Evolutionary conservation across 768 basidiomycete species (phyloP).

Genomic region (Crassisporium funariophilum): DNA sequence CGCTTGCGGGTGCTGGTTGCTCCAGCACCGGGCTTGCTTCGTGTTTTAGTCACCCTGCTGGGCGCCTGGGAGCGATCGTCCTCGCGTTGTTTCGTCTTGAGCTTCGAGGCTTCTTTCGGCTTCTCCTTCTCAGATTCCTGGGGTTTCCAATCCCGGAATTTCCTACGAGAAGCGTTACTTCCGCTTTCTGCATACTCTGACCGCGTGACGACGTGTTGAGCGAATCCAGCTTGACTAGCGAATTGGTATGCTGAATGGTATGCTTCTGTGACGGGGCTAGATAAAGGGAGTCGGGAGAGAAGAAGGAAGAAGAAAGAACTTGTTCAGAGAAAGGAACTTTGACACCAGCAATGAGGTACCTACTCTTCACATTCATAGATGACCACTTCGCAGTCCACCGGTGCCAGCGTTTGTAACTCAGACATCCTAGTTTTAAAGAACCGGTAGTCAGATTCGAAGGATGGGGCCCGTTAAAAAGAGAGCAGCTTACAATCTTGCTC

Average conservation of each 20-base stretch:
- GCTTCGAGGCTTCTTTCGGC: conserved; percentile 23
- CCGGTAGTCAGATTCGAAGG: conserved; percentile 1
- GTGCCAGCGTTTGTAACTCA: conserved; percentile 81
- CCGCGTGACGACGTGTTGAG: conserved; percentile 58
- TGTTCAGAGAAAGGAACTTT: conserved; percentile 1
- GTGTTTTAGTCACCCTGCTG: conserved; percentile 22
- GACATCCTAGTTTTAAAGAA: conserved; percentile 47
- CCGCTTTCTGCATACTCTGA: conserved; percentile 88
- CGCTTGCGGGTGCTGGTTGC: conserved; percentile 6
- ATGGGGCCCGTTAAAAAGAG: conserved; percentile 1
- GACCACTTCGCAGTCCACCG: conserved; percentile 74
- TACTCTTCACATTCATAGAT: conserved; percentile 78
- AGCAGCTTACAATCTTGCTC: conserved; percentile 67
- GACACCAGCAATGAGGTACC: conserved; percentile 31
- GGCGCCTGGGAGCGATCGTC: conserved; percentile 32
- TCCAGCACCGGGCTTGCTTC: conserved; percentile 20
- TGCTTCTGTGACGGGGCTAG: conserved; percentile 66
- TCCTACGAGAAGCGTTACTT: conserved; percentile 70
- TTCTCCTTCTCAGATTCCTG: conserved; percentile 38
- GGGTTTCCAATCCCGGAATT: conserved; percentile 67
- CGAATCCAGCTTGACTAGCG: conserved; percentile 52
- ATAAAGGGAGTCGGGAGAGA: conserved; percentile 1
- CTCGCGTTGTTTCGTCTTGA: conserved; percentile 9
- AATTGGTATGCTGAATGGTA: conserved; percentile 65
- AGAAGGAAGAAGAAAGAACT: conserved; percentile 7